Conservation (phyloP, 768 basidiomycete genomes). For the Mycena filopes region DNA sequence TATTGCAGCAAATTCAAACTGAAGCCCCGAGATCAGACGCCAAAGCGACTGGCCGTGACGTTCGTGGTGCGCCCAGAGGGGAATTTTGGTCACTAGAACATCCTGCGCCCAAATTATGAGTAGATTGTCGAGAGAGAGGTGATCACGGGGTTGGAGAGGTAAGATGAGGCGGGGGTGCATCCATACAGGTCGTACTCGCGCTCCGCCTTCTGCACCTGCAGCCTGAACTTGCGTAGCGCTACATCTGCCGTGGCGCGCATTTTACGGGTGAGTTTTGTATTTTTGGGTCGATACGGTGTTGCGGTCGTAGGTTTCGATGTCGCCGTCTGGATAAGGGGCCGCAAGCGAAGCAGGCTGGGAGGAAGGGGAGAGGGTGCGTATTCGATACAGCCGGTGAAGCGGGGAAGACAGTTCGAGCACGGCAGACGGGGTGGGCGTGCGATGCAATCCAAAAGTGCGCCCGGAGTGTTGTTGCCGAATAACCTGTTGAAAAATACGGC, state of each 20-base stretch:
- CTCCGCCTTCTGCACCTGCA: conserved; percentile 5
- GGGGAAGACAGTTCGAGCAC: conserved; percentile 24
- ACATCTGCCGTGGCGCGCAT: conserved; percentile 8
- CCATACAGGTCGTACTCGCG: conserved; percentile 12
- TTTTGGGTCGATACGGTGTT: neutral
- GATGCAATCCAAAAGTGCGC: conserved; percentile 18
- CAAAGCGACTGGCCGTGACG: conserved; percentile 8
- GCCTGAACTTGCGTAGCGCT: neutral
- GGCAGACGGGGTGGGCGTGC: conserved; percentile 5
- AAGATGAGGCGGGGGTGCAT: conserved; percentile 9
- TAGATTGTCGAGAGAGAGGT: conserved; percentile 19
- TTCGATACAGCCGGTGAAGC: neutral
- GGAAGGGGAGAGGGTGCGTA: conserved; percentile 18
- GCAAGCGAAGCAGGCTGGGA: neutral
- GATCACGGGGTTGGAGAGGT: conserved; percentile 11
- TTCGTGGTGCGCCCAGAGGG: conserved; percentile 11
- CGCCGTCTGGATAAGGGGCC: too few relatives aligned
- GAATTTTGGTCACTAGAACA: neutral
- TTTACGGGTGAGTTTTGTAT: conserved; percentile 5
- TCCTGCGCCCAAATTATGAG: neutral
- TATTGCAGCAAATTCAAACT: neutral
- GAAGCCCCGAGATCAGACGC: neutral
- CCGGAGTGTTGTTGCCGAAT: conserved; percentile 11
- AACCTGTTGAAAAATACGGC: conserved; percentile 17
- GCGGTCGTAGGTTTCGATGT: neutral